These are phyloP conservation scores for Nepenthes mirabilis DNA, from an alignment of 148 eudicot genomes.

Conservation along the genomic window DNA sequence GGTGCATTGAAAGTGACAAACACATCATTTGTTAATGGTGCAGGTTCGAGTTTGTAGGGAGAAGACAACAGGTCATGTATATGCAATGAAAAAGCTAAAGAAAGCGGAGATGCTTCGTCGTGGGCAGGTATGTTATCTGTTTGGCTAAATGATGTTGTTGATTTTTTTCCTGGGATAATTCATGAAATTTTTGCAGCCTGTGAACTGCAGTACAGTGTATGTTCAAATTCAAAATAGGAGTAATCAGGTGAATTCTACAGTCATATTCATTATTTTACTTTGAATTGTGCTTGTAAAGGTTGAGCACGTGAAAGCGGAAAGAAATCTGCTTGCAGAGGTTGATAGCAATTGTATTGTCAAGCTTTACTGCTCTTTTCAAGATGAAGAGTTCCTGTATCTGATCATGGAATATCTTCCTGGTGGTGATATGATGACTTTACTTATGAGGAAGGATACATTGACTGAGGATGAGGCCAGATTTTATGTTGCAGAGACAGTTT, in stretches of 20 bases:
- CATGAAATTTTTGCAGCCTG: too few species aligned
- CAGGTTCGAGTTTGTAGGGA: constrained; percentile 33
- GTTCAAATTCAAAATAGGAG: background rate
- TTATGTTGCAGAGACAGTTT: constrained; percentile 24
- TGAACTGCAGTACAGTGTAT: too few species aligned
- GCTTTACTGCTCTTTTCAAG: constrained; percentile 26
- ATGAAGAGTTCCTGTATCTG: constrained; percentile 27
- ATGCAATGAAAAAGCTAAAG: constrained; percentile 28
- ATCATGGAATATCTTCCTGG: constrained; percentile 39
- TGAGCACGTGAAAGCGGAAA: constrained; percentile 31
- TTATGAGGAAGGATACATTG: constrained; percentile 29
- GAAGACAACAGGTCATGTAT: constrained; percentile 17
- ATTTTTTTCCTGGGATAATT: background rate
- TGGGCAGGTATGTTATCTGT: constrained; percentile 18
- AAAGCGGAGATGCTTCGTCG: constrained; percentile 29
- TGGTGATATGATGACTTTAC: constrained; percentile 36
- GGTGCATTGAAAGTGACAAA: background rate
- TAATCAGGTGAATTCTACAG: background rate
- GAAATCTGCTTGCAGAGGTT: constrained; percentile 31
- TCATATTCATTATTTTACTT: background rate
- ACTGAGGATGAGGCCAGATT: constrained; percentile 30
- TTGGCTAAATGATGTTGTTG: background rate
- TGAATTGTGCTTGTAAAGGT: constrained; percentile 9
- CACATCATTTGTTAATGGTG: background rate
- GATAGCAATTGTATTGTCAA: constrained; percentile 27